Base-by-base conservation (phyloP, 2,329 filamentous ascomycete genomes). In the Colletotrichum orchidophilum region DNA sequence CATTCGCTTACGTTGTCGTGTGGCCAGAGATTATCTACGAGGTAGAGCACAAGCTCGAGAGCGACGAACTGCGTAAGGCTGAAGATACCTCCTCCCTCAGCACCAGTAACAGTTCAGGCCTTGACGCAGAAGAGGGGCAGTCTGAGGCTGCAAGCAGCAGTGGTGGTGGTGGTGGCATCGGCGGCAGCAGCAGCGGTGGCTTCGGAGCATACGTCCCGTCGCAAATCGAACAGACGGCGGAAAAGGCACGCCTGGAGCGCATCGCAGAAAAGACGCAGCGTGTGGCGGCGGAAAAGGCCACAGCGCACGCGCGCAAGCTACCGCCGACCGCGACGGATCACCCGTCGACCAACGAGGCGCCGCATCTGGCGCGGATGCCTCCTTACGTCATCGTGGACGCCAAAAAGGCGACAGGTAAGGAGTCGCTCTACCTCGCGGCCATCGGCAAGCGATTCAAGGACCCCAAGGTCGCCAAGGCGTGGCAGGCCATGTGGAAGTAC, bases 1-100 rank as follows among this genome's bases (percentile, higher is more conserved):
- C 94, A 0, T 98, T 97, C 80, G 94, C 93, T 13, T 97, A 96
- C 86, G 90, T 98, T 53, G 90, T 96, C 60, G 93, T 96, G 52
- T 92, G 92, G 81, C 91, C 93, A 2, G 92, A 96, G 78, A 93
- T 97, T 73, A 91, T 96, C 75, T 92, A 93, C 77, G 92, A 94
- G 74, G 94, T 97, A 3, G 91, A 94, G 62, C 88, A 92, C 75
- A 88, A 91, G 65, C 86, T 94, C 53, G 90, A 92, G 75, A 87
- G 88, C 29, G 91, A 94, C 73, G 88, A 91, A 72, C 83, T 92
- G 3, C 76, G 85, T 71, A 80, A 71, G 11, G 76, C 78, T 13
- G 77, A 76, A 18, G 77, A 72, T 11, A 7, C 64, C 3, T 39
- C 39, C 21, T 55, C 71, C 15, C 50, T 54, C 64, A 63, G 74